phyloP scores from a whole-genome alignment of 306 rosid species.

The Hippophae tibetana region DNA sequence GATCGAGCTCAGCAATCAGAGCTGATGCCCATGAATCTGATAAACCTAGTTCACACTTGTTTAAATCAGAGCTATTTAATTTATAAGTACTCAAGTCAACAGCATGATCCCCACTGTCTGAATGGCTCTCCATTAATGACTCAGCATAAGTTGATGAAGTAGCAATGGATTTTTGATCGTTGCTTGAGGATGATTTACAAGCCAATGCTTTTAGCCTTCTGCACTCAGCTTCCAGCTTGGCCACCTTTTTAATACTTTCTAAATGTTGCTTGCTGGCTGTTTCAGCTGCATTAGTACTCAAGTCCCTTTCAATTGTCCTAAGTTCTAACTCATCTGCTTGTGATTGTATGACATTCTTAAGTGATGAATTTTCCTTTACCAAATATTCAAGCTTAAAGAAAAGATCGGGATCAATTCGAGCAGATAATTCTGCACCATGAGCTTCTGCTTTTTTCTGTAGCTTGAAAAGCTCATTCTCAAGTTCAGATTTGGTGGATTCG shows the following conservation, averaged over 20 bases:
- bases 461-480: conserved; percentile 56
- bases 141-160: conserved; percentile 61
- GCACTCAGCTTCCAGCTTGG: conserved; percentile 90
- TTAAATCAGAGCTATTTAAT: conserved; percentile 39
- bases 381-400: conserved; percentile 45
- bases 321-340: conserved; percentile 74
- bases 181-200: conserved; percentile 31
- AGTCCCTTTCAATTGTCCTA: conserved; percentile 77
- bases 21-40: conserved; percentile 76
- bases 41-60: conserved; percentile 45
- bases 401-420: conserved; percentile 38
- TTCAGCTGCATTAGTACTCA: conserved; percentile 89
- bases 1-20: conserved; percentile 71
- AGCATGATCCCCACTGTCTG: conserved; percentile 53
- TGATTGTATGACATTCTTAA: conserved; percentile 49
- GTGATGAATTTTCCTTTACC: conserved; percentile 64
- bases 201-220: conserved; percentile 51
- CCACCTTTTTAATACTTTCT: conserved; percentile 79
- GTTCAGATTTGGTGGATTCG: conserved; percentile 59
- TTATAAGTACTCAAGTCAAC: conserved; percentile 38
- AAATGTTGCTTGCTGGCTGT: conserved; percentile 90
- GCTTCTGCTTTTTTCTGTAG: conserved; percentile 50
- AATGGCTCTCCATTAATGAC: conserved; percentile 67
- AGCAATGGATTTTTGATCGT: conserved; percentile 46
- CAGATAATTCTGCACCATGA: conserved; percentile 29